phyloP scores from a whole-genome alignment of 1,284 basidiomycete genomes.

The Trichosporon coremiiforme region DNA sequence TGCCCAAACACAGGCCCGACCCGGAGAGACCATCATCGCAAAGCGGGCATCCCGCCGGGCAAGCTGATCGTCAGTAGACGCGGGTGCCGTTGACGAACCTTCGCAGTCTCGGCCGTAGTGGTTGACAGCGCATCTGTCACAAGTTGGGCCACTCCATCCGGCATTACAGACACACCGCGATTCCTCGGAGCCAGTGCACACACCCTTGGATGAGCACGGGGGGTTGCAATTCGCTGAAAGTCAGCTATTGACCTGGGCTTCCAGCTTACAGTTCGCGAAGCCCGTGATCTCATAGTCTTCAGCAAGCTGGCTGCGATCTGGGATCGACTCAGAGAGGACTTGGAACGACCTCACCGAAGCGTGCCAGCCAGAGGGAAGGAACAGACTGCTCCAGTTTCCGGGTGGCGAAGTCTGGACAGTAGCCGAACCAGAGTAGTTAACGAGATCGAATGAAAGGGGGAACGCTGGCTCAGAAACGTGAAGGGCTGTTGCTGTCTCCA shows the following conservation, averaged over 20 bases:
- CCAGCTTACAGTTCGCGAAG: neutral
- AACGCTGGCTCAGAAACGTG: neutral
- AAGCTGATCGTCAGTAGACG: neutral
- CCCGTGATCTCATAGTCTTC: neutral
- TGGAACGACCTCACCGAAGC: neutral
- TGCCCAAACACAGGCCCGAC: neutral
- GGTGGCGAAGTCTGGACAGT: neutral
- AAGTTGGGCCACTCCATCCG: neutral
- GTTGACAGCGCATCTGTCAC: neutral
- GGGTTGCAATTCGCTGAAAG: neutral
- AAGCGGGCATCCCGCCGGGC: neutral
- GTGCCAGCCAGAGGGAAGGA: neutral
- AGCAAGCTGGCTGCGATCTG: neutral
- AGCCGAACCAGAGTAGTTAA: neutral
- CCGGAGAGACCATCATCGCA: conserved; percentile 4
- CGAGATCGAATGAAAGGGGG: neutral
- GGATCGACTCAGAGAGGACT: neutral
- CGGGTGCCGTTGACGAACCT: neutral
- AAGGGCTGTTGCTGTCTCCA: neutral
- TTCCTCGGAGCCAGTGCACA: neutral
- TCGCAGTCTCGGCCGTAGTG: neutral
- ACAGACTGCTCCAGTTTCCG: conserved; percentile 6
- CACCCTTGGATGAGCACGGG: neutral
- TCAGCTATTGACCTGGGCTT: neutral
- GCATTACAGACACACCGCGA: neutral